Percentiles rank a stretch among this genome's conserved stretches.
Conservation (phyloP, 371 early-diverging fungal genomes). For the Mucor sp. region DNA sequence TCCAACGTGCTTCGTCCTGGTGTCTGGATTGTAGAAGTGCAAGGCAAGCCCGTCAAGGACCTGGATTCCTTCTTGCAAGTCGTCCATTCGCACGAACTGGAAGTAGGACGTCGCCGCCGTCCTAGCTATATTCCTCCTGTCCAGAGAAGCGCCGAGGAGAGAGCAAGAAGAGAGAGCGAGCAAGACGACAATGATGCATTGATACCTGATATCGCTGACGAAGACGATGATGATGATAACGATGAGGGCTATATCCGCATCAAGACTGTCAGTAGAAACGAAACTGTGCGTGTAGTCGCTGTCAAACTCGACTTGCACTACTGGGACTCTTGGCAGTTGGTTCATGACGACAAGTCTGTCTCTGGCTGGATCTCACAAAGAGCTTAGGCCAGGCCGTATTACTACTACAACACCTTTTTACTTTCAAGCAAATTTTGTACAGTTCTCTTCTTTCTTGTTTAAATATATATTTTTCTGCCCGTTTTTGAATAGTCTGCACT, state of each 20-base stretch:
- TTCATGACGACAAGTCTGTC: constrained; percentile 50
- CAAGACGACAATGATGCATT: constrained; percentile 30
- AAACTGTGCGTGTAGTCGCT: constrained; percentile 60
- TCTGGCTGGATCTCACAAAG: constrained; percentile 63
- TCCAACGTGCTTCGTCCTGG: constrained; percentile 64
- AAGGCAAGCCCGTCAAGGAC: constrained; percentile 47
- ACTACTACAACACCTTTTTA: not conserved
- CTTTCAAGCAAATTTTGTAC: not conserved
- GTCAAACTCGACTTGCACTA: constrained; percentile 72
- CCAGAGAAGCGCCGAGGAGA: constrained; percentile 16
- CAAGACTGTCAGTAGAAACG: constrained; percentile 63
- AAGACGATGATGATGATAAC: constrained; percentile 23
- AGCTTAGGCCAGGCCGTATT: constrained; percentile 19
- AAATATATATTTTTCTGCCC: not conserved
- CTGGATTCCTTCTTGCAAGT: constrained; percentile 55
- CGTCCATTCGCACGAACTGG: constrained; percentile 36
- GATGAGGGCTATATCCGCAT: constrained; percentile 61
- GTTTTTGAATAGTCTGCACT: too few relatives aligned
- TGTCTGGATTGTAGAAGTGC: constrained; percentile 76
- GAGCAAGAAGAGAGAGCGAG: constrained; percentile 26
- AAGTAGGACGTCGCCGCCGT: constrained; percentile 29
- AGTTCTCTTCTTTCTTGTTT: not conserved
- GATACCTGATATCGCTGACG: constrained; percentile 6
- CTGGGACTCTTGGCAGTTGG: constrained; percentile 74
- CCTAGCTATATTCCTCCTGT: constrained; percentile 42